Conservation (phyloP, 1,284 basidiomycete species). For the Boletus smithii region DNA sequence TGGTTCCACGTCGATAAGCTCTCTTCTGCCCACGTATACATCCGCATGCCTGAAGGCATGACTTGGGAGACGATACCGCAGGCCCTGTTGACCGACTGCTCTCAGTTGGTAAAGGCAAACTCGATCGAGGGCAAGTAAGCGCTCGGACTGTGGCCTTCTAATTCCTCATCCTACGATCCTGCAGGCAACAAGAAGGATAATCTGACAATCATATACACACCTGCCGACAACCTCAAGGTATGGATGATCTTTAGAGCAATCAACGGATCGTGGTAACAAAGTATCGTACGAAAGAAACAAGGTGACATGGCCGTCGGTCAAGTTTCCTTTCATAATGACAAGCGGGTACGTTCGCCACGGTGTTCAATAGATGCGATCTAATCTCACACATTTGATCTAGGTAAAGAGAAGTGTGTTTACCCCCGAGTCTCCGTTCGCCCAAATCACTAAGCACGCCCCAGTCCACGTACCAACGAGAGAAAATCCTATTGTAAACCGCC, state of each 20-base stretch:
- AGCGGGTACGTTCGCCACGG: slow-evolving; percentile 50
- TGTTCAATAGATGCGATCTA: neutral
- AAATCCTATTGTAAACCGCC: slow-evolving; percentile 87
- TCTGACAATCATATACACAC: slow-evolving; percentile 92
- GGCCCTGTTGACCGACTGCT: slow-evolving; percentile 77
- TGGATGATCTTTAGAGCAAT: slow-evolving; percentile 11
- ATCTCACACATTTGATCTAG: slow-evolving; percentile 36
- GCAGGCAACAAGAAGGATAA: slow-evolving; percentile 95
- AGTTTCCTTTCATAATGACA: slow-evolving; percentile 91
- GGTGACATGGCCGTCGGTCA: slow-evolving; percentile 96
- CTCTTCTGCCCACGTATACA: slow-evolving; percentile 92
- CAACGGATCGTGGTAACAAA: slow-evolving; percentile 4
- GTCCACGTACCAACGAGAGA: slow-evolving; percentile 81
- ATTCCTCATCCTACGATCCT: slow-evolving; percentile 1
- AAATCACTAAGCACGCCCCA: slow-evolving; percentile 27
- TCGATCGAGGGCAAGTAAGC: slow-evolving; percentile 83
- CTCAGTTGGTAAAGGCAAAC: slow-evolving; percentile 96
- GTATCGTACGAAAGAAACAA: slow-evolving; percentile 66
- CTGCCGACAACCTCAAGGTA: slow-evolving; percentile 85
- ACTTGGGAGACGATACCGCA: slow-evolving; percentile 87
- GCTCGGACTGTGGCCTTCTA: neutral
- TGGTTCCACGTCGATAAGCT: slow-evolving; percentile 90
- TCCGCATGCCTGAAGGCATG: slow-evolving; percentile 79
- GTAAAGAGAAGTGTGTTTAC: slow-evolving; percentile 68
- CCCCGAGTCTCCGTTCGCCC: neutral